Base-by-base conservation (phyloP, 169 alveolate genomes). In the Miamiensis avidus region DNA sequence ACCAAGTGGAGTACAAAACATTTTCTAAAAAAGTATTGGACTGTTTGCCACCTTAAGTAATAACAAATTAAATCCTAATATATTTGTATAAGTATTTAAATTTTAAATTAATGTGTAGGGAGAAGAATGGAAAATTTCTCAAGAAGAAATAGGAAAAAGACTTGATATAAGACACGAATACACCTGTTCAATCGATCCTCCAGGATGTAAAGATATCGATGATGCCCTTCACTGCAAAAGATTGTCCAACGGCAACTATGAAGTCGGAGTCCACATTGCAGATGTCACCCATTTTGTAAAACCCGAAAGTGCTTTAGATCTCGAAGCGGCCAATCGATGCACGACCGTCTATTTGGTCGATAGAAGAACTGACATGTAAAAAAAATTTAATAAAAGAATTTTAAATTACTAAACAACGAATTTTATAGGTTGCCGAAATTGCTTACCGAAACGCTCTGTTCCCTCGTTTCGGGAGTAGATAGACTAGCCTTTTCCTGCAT, bases 251-350 rank as follows among this genome's bases (percentile, higher is more conserved):
- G 95, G 97, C 16, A 86, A 95, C 65, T 91, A 83, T 82, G 75
- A 95, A 91, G 79, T 99, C 16, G 99, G 99, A 28, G 99, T 99
- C 25, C 99, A 99, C 90, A 99, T 99, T 73, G 99, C 99, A 1
- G 99, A 99, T 91, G 99, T 99, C 11, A 97, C 99, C 65, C 98
- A 98, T 89, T 99, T 98, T 91, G 99, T 99, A 0, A 95, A 94
- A 79, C 98, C 99, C 28, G 99, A 96, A 34, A 96, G 99, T 28
- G 97, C 98, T 75, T 94, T 99, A 4, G 99, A 99, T 95, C 95
- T 93, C 76, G 99, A 99, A 93, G 99, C 99, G 0, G 97, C 99
- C 25, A 97, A 98, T 91, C 94, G 89, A 78, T 82, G 88, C 69
- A 93, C 92, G 65, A 93, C 97, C 15, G 99, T 99, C 26, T 99